Base-by-base conservation (phyloP, 768 basidiomycete genomes). In the Tricholoma hemisulphureum region DNA sequence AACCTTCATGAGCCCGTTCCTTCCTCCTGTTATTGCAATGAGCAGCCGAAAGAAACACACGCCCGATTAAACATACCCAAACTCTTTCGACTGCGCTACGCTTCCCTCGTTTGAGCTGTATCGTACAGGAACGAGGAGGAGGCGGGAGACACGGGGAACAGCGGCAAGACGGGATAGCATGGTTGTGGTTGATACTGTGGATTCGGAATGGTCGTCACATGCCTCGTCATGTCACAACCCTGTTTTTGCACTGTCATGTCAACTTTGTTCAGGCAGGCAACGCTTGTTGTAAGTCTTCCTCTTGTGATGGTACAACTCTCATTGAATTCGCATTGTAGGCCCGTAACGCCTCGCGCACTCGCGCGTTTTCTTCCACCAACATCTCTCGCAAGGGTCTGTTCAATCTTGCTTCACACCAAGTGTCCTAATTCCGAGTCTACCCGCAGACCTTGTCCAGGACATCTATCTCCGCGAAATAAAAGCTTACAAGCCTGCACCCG, bases 401-500 rank as follows among this genome's bases (percentile, higher is more conserved):
- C 39, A 49, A 35, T 26, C 28, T 34, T 7, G 39, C 8, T 9
- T 29, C 46, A 49, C 46, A 39, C 41, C 32, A 41, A 9, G 39
- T 31, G 45, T 35, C 56, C 63, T 68, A 64, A 74, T 73, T 68
- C 75, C 77, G 75, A 73, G 69, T 76, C 66, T 63, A 65, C 72
- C 76, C 71, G 75, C 70, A 97, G 95, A 97, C 80, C 80, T 95
- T 69, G 81, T 98, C 53, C 91, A 95, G 83, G 94, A 97, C 62
- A 72, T 97, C 56, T 98, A 98, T 76, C 65, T 98, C 64, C 86
- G 82, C 68, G 90, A 96, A 78, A 81, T 98, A 67, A 95, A 91
- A 76, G 73, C 83, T 4, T 98, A 95, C 85, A 96, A 93, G 80
- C 81, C 91, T 37, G 77, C 85, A 32, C 76, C 84, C 5, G 72